Percentiles rank a stretch among this genome's conserved stretches.
phyloP scores from a whole-genome alignment of 768 basidiomycete genomes.

The Lentinula detonsa region DNA sequence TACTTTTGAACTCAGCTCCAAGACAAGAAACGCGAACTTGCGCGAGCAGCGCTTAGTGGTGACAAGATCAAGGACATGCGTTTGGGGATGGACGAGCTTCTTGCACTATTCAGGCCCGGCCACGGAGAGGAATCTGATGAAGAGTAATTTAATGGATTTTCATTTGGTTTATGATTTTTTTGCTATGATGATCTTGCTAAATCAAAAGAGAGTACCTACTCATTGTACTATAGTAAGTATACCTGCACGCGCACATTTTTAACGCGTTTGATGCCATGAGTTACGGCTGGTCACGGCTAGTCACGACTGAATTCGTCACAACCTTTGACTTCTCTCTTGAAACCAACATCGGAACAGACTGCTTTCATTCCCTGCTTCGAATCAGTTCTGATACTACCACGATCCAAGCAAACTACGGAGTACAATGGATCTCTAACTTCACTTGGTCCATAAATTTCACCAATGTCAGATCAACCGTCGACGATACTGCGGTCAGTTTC shows the following conservation, averaged over 20 bases:
- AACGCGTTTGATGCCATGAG: neutral
- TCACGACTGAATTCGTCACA: neutral
- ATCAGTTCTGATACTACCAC: neutral
- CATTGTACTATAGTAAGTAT: neutral
- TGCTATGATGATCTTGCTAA: neutral
- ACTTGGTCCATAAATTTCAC: neutral
- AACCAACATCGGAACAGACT: no score
- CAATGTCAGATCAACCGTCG: conserved; percentile 6
- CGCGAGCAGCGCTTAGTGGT: conserved; percentile 80
- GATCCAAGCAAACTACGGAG: neutral
- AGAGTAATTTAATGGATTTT: neutral
- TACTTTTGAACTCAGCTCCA: conserved; percentile 52
- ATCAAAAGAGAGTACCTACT: neutral
- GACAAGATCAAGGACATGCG: conserved; percentile 82
- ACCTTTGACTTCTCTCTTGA: no score
- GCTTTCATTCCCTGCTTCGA: neutral
- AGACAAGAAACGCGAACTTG: conserved; percentile 82
- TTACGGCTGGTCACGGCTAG: neutral
- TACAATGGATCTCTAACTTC: neutral
- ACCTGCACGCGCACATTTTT: no score
- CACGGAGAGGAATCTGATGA: neutral
- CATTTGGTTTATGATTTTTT: neutral
- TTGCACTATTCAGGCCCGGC: conserved; percentile 54
- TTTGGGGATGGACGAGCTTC: conserved; percentile 80
- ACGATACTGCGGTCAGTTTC: conserved; percentile 6